Conservation (phyloP, 225 moss, liverwort and hornwort species). For the Polytrichum formosum region DNA sequence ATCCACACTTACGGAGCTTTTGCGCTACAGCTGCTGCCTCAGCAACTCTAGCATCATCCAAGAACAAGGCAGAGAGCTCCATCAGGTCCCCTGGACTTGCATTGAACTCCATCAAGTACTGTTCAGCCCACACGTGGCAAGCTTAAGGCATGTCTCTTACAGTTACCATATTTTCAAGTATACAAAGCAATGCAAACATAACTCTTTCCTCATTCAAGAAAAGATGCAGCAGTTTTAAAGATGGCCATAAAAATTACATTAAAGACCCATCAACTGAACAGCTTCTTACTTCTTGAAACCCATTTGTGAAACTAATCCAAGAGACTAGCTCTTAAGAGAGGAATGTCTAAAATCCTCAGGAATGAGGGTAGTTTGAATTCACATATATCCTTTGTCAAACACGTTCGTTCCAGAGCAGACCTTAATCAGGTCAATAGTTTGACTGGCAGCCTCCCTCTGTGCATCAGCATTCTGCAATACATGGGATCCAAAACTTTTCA, state of each 20-base stretch:
- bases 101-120: constrained; percentile 99
- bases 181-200: too few species aligned
- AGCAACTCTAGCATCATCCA: constrained; percentile 92
- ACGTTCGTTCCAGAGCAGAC: constrained; percentile 25
- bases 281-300: too few species aligned
- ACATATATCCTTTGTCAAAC: background rate
- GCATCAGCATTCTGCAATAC: constrained; percentile 89
- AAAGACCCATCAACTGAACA: too few species aligned
- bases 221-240: too few species aligned
- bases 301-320: too few species aligned
- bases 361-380: too few species aligned
- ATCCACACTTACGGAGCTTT: constrained; percentile 82
- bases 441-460: constrained; percentile 89
- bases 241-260: too few species aligned
- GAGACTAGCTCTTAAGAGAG: too few species aligned
- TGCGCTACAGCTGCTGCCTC: constrained; percentile 97
- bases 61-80: constrained; percentile 96
- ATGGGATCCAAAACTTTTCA: too few species aligned
- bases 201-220: too few species aligned
- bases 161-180: too few species aligned
- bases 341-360: too few species aligned
- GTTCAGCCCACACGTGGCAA: constrained; percentile 14
- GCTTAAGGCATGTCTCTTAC: constrained; percentile 10
- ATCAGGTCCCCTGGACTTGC: constrained; percentile 92
- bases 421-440: constrained; percentile 94